phyloP scores from a whole-genome alignment of 176 grass and related monocot species.

The Areca catechu region DNA sequence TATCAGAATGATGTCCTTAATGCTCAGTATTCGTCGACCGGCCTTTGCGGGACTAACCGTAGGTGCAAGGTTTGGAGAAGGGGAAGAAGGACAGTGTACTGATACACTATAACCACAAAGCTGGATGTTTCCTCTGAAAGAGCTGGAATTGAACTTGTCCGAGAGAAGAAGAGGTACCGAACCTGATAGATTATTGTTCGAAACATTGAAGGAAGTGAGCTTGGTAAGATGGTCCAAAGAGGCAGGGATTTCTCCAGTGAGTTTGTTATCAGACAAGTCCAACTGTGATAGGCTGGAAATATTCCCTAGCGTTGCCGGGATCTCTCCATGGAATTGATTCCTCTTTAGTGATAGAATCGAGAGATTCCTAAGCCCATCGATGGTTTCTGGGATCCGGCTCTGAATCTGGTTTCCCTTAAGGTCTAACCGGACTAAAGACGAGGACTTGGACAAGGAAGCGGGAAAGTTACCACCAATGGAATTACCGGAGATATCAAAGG shows the following conservation, averaged over 20 bases:
- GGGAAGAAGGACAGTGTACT: conserved; percentile 30
- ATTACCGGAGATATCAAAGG: conserved; percentile 60
- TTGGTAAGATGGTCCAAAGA: conserved; percentile 21
- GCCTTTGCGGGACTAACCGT: not conserved
- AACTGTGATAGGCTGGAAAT: conserved; percentile 20
- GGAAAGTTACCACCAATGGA: conserved; percentile 43
- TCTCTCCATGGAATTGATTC: conserved; percentile 22
- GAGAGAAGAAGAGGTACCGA: conserved; percentile 36
- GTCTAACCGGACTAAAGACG: conserved; percentile 26
- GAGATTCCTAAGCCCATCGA: conserved; percentile 29
- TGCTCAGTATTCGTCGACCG: conserved; percentile 13
- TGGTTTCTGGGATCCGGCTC: conserved; percentile 28
- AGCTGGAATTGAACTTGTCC: conserved; percentile 38
- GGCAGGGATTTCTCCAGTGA: conserved; percentile 30
- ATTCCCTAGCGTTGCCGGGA: conserved; percentile 29
- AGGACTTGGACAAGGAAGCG: conserved; percentile 29
- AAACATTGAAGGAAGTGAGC: conserved; percentile 49
- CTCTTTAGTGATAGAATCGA: conserved; percentile 25
- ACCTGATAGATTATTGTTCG: conserved; percentile 68
- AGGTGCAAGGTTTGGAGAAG: conserved; percentile 8
- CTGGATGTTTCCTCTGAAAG: conserved; percentile 51
- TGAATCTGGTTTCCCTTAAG: conserved; percentile 31
- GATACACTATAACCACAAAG: conserved; percentile 58
- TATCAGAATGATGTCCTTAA: conserved; percentile 47
- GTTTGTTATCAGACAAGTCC: conserved; percentile 42